Evolutionary conservation across 2,329 filamentous ascomycete genomes (phyloP).

Genomic region (Zasmidium citrigriseum): DNA sequence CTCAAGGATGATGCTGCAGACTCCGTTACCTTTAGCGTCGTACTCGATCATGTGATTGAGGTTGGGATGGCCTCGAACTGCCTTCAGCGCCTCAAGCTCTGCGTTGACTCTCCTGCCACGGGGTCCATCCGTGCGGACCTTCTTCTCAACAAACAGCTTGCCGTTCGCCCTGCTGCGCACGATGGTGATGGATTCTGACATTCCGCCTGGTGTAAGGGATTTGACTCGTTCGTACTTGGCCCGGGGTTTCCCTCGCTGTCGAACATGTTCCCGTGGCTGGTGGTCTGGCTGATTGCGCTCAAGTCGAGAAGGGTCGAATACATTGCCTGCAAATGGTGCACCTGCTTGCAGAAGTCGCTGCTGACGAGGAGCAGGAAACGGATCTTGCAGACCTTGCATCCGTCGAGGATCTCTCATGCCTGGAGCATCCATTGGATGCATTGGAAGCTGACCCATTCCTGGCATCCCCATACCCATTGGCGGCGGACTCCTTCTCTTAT

Average conservation of each 20-base stretch:
- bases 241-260: not conserved
- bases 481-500: too few relatives aligned
- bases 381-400: not conserved
- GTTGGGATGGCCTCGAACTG: slow-evolving; percentile 2
- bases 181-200: slow-evolving; percentile 12
- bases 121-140: slow-evolving; percentile 7
- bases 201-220: slow-evolving; percentile 7
- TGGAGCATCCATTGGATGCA: too few relatives aligned
- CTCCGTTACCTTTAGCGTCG: slow-evolving; percentile 1
- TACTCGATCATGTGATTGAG: slow-evolving; percentile 12
- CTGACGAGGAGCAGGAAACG: not conserved
- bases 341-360: not conserved
- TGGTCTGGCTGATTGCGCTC: not conserved
- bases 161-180: slow-evolving; percentile 9
- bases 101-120: not conserved
- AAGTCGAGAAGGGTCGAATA: not conserved
- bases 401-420: too few relatives aligned
- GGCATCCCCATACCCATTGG: too few relatives aligned
- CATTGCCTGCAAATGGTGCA: not conserved
- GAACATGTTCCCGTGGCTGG: not conserved
- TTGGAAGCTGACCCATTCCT: too few relatives aligned
- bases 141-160: slow-evolving; percentile 18
- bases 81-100: slow-evolving; percentile 11
- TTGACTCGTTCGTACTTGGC: slow-evolving; percentile 10
- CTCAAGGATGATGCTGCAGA: slow-evolving; percentile 13